Percentiles rank a stretch among this genome's conserved stretches.
These are phyloP conservation scores for Tricholoma matsutake DNA, from an alignment of 768 basidiomycete genomes.

Conservation along the genomic window DNA sequence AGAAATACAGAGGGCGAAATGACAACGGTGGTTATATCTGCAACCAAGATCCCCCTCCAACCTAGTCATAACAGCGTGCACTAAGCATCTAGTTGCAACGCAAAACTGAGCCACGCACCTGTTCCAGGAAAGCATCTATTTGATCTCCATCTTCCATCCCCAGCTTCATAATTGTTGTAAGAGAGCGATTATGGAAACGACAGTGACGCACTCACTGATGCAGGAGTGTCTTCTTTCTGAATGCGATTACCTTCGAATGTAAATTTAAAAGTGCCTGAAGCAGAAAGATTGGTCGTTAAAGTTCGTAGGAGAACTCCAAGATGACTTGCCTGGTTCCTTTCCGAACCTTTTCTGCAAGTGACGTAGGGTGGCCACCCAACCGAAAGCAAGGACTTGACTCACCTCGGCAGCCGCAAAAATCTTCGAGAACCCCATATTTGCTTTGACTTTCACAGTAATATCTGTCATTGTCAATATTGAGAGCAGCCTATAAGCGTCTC, in stretches of 20 bases:
- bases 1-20: not conserved
- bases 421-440: conserved; percentile 60
- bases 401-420: conserved; percentile 70
- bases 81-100: not conserved
- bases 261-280: conserved; percentile 62
- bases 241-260: conserved; percentile 53
- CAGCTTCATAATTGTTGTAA: conserved; percentile 7
- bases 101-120: conserved; percentile 8
- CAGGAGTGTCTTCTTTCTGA: conserved; percentile 48
- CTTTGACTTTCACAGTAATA: conserved; percentile 65
- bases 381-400: conserved; percentile 16
- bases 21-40: conserved; percentile 3
- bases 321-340: conserved; percentile 46
- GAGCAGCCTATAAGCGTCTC: not conserved
- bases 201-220: conserved; percentile 35
- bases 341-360: conserved; percentile 50
- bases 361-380: not conserved
- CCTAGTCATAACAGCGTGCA: conserved; percentile 2
- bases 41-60: conserved; percentile 15
- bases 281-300: not conserved
- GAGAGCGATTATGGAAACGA: not conserved
- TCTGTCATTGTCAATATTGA: conserved; percentile 32
- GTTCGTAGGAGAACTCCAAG: not conserved
- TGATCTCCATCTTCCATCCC: conserved; percentile 21
- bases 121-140: conserved; percentile 19